Evolutionary conservation across 192 early-diverging fungal genomes (phyloP), one percentile per base, ranked within the genome.

Genomic region (Umbelopsis vinacea): DNA sequence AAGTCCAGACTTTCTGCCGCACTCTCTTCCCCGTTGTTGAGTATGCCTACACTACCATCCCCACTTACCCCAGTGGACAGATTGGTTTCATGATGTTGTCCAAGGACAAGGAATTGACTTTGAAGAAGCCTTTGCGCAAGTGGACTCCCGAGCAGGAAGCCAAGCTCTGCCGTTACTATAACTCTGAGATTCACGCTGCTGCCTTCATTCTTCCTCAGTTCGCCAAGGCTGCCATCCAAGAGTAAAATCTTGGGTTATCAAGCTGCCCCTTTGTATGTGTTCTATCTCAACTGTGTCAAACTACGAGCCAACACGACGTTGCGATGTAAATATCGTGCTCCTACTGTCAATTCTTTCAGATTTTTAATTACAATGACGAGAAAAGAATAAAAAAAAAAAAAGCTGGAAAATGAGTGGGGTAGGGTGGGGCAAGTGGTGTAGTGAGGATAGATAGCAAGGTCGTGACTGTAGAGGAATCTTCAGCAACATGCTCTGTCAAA

Each of bases 21-120:
- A 82, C 87, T 46, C 82, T 99, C 71, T 99, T 93, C 86, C 94
- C 98, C 12, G 85, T 89, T 10, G 97, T 94, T 68, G 94, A 93
- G 77, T 99, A 99, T 76, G 96, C 95, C 29, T 97, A 92, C 85
- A 91, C 91, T 37, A 92, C 91, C 48, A 94, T 99, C 75, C 98
- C 98, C 63, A 99, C 97, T 21, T 99, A 99, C 83, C 97, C 98
- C 47, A 92, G 90, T 76, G 98, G 98, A 50, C 94, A 97, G 81
- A 99, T 99, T 82, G 98, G 98, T 69, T 93, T 94, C 73, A 88
- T 98, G 74, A 78, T 99, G 67, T 96, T 95, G 85, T 91, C 91
- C 86, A 97, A 95, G 87, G 88, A 94, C 74, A 78, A 83, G 53
- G 83, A 86, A 19, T 79, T 86, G 43, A 87, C 92, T 79, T 79